A percentile compares a stretch with the other conserved stretches of the same genome.
phyloP scores from a whole-genome alignment of 306 rosid genomes.

The Rosa chinensis region DNA sequence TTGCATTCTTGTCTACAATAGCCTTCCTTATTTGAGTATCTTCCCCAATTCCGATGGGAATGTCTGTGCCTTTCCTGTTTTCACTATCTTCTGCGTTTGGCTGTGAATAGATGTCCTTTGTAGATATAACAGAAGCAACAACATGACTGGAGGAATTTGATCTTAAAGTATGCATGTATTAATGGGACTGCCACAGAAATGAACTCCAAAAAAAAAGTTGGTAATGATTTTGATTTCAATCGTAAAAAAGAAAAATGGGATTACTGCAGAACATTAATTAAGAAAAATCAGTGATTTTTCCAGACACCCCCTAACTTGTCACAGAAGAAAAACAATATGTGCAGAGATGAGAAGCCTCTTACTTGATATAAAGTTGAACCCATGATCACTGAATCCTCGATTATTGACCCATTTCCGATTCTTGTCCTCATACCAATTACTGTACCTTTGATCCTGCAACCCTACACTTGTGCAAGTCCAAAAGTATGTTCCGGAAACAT shows the following conservation, averaged over 20 bases:
- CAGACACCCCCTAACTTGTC: neutral
- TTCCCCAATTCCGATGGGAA: slow-evolving; percentile 42
- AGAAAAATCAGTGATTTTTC: neutral
- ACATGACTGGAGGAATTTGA: neutral
- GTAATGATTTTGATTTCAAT: neutral
- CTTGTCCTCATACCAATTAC: slow-evolving; percentile 34
- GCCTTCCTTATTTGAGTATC: slow-evolving; percentile 34
- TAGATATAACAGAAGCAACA: neutral
- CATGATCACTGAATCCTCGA: slow-evolving; percentile 42
- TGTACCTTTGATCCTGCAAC: slow-evolving; percentile 39
- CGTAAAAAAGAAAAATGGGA: neutral
- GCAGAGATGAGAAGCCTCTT: neutral
- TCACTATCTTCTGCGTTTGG: slow-evolving; percentile 12
- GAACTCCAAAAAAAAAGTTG: neutral
- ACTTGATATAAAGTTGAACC: slow-evolving; percentile 39
- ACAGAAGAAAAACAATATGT: neutral
- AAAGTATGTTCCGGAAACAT: slow-evolving; percentile 7
- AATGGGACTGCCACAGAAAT: neutral
- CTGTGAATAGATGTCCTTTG: neutral
- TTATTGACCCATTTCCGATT: slow-evolving; percentile 33
- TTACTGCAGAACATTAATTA: neutral
- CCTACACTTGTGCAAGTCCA: slow-evolving; percentile 30
- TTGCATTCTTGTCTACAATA: slow-evolving; percentile 44
- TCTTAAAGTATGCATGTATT: neutral
- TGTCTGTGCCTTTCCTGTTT: slow-evolving; percentile 9